phyloP scores from a whole-genome alignment of 208 protist species.

The Leishmania aethiopica region DNA sequence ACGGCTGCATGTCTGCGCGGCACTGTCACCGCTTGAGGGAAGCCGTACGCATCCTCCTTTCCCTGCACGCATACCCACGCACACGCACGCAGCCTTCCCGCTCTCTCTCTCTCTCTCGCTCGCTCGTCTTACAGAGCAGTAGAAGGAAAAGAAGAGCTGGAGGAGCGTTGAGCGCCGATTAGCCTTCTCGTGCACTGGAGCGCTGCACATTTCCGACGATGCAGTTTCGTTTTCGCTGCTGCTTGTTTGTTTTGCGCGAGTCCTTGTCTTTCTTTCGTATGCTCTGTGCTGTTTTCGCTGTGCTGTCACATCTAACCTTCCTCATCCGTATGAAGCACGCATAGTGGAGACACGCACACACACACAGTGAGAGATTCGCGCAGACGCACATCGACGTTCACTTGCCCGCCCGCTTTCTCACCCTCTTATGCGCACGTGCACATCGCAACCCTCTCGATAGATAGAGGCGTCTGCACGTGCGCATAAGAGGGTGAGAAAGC shows the following conservation, averaged over 20 bases:
- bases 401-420: background rate
- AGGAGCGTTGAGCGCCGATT: background rate
- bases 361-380: background rate
- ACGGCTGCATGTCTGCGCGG: background rate
- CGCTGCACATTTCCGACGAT: background rate
- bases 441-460: background rate
- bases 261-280: background rate
- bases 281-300: background rate
- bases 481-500: background rate
- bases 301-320: background rate
- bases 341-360: background rate
- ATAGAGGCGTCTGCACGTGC: background rate
- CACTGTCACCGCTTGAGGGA: background rate
- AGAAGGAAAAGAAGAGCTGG: background rate
- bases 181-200: background rate
- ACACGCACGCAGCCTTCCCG: background rate
- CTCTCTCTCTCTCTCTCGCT: background rate
- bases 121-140: background rate
- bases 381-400: background rate
- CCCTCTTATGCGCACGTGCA: background rate
- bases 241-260: background rate
- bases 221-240: background rate
- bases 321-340: background rate
- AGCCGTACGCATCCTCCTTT: background rate
- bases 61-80: background rate